These are phyloP conservation scores for Tolypocladium album DNA, from an alignment of 2,329 filamentous ascomycete genomes.

Conservation along the genomic window DNA sequence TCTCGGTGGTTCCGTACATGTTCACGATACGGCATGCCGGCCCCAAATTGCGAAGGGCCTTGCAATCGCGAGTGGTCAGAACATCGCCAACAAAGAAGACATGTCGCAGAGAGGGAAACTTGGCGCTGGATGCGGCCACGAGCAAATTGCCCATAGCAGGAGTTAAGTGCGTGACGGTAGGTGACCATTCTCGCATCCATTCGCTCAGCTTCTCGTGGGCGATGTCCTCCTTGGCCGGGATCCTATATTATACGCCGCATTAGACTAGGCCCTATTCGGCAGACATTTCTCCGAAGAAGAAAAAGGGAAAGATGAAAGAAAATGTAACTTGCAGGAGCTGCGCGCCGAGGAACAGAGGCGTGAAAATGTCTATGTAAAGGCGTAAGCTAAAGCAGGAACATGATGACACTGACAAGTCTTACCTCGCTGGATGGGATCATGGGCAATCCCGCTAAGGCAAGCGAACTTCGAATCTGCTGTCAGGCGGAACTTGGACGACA, in stretches of 20 bases:
- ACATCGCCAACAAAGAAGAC: constrained; percentile 92
- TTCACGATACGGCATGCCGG: constrained; percentile 68
- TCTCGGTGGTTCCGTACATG: constrained; percentile 86
- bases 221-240: constrained; percentile 70
- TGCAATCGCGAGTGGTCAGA: constrained; percentile 74
- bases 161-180: constrained; percentile 80
- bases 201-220: constrained; percentile 74
- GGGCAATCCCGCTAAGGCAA: constrained; percentile 74
- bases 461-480: constrained; percentile 63
- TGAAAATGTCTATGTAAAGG: constrained; percentile 58
- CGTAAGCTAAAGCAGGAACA: too few relatives aligned
- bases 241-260: too few relatives aligned
- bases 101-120: constrained; percentile 66
- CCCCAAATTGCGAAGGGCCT: constrained; percentile 63
- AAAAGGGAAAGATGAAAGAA: too few relatives aligned
- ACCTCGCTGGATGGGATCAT: constrained; percentile 52
- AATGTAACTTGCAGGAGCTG: constrained; percentile 44
- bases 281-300: too few relatives aligned
- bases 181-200: constrained; percentile 69
- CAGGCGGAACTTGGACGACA: constrained; percentile 80
- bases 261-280: too few relatives aligned
- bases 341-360: constrained; percentile 76
- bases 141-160: constrained; percentile 98
- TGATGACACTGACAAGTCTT: too few relatives aligned
- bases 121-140: constrained; percentile 58